Evolutionary conservation across 306 rosid genomes (phyloP), one percentile per base, ranked within the genome.

Genomic region (Malus domestica): DNA sequence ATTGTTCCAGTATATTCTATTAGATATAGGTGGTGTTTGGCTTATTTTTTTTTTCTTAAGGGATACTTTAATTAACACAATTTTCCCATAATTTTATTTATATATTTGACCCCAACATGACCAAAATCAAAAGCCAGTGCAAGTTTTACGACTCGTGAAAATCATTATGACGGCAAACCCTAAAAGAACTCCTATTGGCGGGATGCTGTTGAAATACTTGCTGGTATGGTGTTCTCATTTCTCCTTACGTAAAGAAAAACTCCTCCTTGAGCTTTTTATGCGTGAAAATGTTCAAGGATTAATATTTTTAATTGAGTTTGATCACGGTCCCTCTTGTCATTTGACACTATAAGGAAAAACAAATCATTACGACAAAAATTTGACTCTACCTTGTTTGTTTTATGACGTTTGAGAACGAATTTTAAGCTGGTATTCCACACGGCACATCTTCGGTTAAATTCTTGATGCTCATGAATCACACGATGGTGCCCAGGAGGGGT

Each of bases 401-500:
- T 38, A 8, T 38, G 10, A 38, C 8, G 38, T 33, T 33, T 33
- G 38, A 33, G 38, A 5, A 5, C 7, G 1, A 35, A 35, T 35
- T 35, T 35, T 35, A 35, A 7, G 8, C 38, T 35, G 2, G 8
- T 35, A 35, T 35, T 35, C 0, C 38, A 35, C 8, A 35, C 8
- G 2, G 8, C 8, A 35, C 8, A 35, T 6, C 8, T 35, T 35
- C 0, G 38, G 38, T 7, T 35, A 2, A 0, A 35, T 5, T 35
- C 0, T 35, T 35, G 0, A 6, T 35, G 3, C 2, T 35, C 0
- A 35, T 35, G 38, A 33, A 35, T 35, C 38, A 35, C 38, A 5
- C 8, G 8, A 35, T 35, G 2, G 8, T 35, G 8, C 2, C 0
- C 2, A 35, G 0, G 0, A 6, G 0, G 1, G 7, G 7, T 33